Percentiles rank a stretch among this genome's conserved stretches.
phyloP scores from a whole-genome alignment of 2,329 filamentous ascomycete genomes.

The Aspergillus pseudotamarii region DNA sequence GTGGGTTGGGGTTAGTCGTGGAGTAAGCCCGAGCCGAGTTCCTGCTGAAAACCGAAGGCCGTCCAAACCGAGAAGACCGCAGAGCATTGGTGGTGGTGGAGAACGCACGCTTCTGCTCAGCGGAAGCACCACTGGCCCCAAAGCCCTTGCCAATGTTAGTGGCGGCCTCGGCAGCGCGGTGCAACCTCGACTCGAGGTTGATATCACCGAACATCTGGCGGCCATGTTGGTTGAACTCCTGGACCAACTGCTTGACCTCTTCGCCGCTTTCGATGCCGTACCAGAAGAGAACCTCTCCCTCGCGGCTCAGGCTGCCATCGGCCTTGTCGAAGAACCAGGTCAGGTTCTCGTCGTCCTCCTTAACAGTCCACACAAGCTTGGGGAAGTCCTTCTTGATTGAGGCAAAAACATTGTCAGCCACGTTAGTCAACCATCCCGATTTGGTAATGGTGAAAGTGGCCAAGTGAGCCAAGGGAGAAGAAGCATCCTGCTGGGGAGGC shows the following conservation, averaged over 20 bases:
- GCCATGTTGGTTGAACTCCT: slow-evolving; percentile 80
- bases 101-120: slow-evolving; percentile 68
- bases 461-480: slow-evolving; percentile 72
- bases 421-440: slow-evolving; percentile 89
- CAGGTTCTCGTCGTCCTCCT: slow-evolving; percentile 92
- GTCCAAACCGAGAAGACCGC: slow-evolving; percentile 36
- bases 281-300: slow-evolving; percentile 94
- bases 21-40: slow-evolving; percentile 43
- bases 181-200: slow-evolving; percentile 83
- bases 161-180: slow-evolving; percentile 73
- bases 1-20: slow-evolving; percentile 78
- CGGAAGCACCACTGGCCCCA: slow-evolving; percentile 49
- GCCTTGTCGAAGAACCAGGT: slow-evolving; percentile 99
- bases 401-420: slow-evolving; percentile 92
- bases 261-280: slow-evolving; percentile 82
- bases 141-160: slow-evolving; percentile 56
- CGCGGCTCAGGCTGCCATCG: slow-evolving; percentile 82
- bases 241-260: slow-evolving; percentile 80
- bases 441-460: slow-evolving; percentile 93
- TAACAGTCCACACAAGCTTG: slow-evolving; percentile 93
- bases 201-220: slow-evolving; percentile 86
- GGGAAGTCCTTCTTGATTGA: slow-evolving; percentile 92
- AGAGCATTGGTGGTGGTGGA: slow-evolving; percentile 58
- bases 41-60: slow-evolving; percentile 33
- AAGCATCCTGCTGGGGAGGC: slow-evolving; percentile 63